Base-by-base conservation (phyloP, 139 green algal species). In the Diplosphaera chodatii region DNA sequence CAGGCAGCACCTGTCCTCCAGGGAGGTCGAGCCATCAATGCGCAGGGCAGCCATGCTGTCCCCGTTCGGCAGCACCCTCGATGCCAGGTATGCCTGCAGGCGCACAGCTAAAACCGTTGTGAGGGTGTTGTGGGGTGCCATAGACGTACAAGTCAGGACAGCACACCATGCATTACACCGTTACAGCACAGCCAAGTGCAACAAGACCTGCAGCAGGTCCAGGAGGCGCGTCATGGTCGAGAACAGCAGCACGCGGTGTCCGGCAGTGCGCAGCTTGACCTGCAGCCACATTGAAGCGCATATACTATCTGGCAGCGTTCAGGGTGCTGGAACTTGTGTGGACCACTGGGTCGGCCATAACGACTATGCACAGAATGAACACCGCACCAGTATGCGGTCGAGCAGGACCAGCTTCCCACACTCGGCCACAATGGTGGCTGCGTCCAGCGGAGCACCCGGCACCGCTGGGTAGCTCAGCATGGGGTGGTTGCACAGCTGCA, bases 401-500 rank as follows among this genome's bases (percentile, higher is more conserved):
- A 98, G 87, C 63, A 92, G 78, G 55, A 83, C 80, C 72, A 99
- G 81, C 84, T 98, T 98, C 76, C 93, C 93, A 78, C 90, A 97
- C 71, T 88, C 82, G 22, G 80, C 71, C 66, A 97, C 72, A 25
- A 97, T 77, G 34, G 64, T 37, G 13, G 74, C 76, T 0, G 75
- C 84, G 29, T 81, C 68, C 15, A 73, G 64, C 64, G 69, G 77
- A 21, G 79, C 74, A 28, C 77, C 70, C n/a, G 82, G 77, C 48
- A 59, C 48, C 48, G 48, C 48, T 30, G 85, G 84, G 85, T 96
- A 98, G 66, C 67, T 87, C 59, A 98, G 85, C 69, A 89, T 77
- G 34, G 94, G 95, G 84, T 99, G 95, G 82, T 99, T 99, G 87
- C 93, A 98, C 67, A 97, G 74, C 85, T 92, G 82, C 69, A 67